Percentiles rank a stretch among this genome's conserved stretches.
These are phyloP conservation scores for Colletotrichum tropicale DNA, from an alignment of 2,329 filamentous ascomycete species.

Conservation along the genomic window DNA sequence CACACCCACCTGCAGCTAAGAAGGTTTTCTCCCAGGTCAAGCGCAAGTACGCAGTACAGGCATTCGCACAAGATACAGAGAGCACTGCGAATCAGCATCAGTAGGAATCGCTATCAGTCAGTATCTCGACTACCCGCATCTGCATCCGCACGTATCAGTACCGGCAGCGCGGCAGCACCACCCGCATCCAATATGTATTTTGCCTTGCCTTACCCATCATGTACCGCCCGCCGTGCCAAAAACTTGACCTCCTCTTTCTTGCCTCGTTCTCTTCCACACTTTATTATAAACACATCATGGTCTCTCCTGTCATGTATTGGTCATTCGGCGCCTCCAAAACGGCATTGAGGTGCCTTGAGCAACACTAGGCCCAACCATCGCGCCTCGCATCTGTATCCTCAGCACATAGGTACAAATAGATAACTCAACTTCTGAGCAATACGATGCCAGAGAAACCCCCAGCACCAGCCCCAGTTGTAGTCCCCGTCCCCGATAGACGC, in stretches of 20 bases:
- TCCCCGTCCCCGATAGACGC: background rate
- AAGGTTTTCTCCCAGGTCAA: background rate
- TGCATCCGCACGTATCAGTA: background rate
- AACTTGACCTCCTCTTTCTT: background rate
- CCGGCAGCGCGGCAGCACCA: background rate
- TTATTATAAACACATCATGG: background rate
- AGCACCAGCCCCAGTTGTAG: background rate
- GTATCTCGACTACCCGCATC: background rate
- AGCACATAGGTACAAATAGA: background rate
- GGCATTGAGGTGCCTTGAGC: background rate
- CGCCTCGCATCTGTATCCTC: background rate
- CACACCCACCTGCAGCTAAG: constrained; percentile 7
- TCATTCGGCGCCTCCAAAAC: background rate
- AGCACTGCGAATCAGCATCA: background rate
- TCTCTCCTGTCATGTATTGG: background rate
- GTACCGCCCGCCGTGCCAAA: background rate
- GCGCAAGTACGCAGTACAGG: background rate
- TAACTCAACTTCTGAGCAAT: background rate
- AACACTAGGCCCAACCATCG: background rate
- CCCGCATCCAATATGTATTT: background rate
- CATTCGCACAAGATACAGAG: background rate
- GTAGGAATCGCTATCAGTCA: background rate
- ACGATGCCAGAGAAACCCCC: background rate
- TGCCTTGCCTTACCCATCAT: background rate
- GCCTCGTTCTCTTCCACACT: background rate